Conservation (phyloP, 2,329 filamentous ascomycete species). For the Neonectria coccinea region DNA sequence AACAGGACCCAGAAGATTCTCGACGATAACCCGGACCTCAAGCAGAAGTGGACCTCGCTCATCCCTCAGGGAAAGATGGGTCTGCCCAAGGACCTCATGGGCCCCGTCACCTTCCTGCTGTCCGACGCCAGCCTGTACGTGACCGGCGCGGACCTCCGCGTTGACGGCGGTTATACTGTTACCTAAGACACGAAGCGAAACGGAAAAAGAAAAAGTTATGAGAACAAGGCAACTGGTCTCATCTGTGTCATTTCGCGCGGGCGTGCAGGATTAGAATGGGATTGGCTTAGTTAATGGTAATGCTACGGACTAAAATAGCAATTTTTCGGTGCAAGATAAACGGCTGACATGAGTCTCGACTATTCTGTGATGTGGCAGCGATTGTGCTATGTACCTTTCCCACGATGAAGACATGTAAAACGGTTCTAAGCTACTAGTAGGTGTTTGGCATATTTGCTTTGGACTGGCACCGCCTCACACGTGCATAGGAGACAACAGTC, state of each 20-base stretch:
- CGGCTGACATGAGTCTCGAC: background rate
- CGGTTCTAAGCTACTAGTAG: constrained; percentile 1
- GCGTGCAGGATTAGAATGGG: constrained; percentile 32
- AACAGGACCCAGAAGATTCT: constrained; percentile 90
- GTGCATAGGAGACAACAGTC: constrained; percentile 4
- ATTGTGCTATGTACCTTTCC: background rate
- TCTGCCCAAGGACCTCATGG: constrained; percentile 90
- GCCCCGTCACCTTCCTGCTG: constrained; percentile 86
- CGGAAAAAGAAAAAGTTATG: background rate
- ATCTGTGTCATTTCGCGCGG: constrained; percentile 21
- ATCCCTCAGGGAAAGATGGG: constrained; percentile 97
- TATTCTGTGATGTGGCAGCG: background rate
- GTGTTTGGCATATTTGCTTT: constrained; percentile 10
- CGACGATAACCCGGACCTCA: constrained; percentile 90
- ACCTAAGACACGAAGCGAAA: constrained; percentile 60
- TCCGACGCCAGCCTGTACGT: constrained; percentile 84
- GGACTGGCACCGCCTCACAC: constrained; percentile 1
- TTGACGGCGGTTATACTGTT: constrained; percentile 90
- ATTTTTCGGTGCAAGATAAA: background rate
- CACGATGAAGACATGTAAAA: background rate
- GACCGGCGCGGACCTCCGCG: constrained; percentile 78
- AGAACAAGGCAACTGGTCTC: constrained; percentile 11
- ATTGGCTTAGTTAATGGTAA: constrained; percentile 38
- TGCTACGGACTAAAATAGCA: constrained; percentile 12
- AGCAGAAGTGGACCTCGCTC: constrained; percentile 89